Percentiles rank a stretch among this genome's conserved stretches.
phyloP scores from a whole-genome alignment of 208 protist species.

The Wallacemonas rigidus region DNA sequence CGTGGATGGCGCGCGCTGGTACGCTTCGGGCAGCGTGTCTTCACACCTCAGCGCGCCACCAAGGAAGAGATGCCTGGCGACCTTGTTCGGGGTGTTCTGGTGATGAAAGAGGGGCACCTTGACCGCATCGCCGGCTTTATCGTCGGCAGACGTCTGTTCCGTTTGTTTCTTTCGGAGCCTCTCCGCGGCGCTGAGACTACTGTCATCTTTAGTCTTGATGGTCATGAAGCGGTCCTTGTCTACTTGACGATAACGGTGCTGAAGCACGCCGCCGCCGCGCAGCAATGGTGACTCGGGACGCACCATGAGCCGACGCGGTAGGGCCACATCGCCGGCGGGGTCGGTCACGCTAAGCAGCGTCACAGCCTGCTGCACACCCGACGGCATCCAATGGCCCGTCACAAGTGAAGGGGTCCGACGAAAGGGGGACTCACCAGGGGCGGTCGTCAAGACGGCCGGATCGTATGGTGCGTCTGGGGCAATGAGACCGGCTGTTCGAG shows the following conservation, averaged over 20 bases:
- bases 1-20: constrained; percentile 1
- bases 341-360: constrained; percentile 43
- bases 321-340: constrained; percentile 46
- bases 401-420: constrained; percentile 27
- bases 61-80: constrained; percentile 44
- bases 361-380: constrained; percentile 15
- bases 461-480: constrained; percentile 23
- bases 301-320: constrained; percentile 53
- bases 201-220: constrained; percentile 4
- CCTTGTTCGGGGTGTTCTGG: constrained; percentile 43
- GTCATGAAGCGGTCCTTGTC: constrained; percentile 25
- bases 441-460: constrained; percentile 18
- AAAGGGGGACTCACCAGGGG: constrained; percentile 23
- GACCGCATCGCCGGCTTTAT: constrained; percentile 29
- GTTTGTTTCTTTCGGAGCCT: constrained; percentile 38
- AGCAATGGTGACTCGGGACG: constrained; percentile 28
- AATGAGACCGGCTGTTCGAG: constrained; percentile 22
- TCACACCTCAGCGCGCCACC: constrained; percentile 43
- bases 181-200: constrained; percentile 1
- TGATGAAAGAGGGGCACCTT: constrained; percentile 38
- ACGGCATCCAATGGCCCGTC: constrained; percentile 59
- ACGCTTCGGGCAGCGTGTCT: constrained; percentile 10
- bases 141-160: constrained; percentile 7
- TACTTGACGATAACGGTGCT: constrained; percentile 33
- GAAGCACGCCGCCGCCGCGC: constrained; percentile 46